Evolutionary conservation across 495 filamentous ascomycete genomes (phyloP), one percentile per base, ranked within the genome.

Genomic region (Aspergillus conjunctus): DNA sequence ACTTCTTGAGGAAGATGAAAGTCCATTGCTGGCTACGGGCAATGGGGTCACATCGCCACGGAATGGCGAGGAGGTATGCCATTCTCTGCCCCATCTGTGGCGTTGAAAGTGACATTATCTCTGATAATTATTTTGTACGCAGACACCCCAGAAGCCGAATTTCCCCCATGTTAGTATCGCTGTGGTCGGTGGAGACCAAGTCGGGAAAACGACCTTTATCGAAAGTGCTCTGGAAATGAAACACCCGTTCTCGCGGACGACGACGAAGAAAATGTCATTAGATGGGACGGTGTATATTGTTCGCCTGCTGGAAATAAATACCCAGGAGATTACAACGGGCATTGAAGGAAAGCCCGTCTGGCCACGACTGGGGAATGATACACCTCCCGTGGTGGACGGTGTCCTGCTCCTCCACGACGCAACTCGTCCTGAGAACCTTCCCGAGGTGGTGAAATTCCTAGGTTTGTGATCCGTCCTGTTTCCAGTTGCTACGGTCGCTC

Each of bases 141-240:
- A 77, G 73, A 67, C 66, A 54, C 22, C 65, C 12, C 52, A 56
- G 58, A 73, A 68, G 39, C 54, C 66, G 52, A 68, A 63, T 50
- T 61, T 74, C 44, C 75, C 77, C 21, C 69, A 88, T 68, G 85
- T 96, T 68, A 93, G 91, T 67, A 90, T 98, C 69, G 91, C 87
- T 33, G 86, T 98, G 22, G 84, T 97, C 66, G 94, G 94, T 54
- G 83, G 85, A 64, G 79, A 84, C 64, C 86, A 87, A 51, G 90
- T 91, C 34, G 93, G 93, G 64, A 97, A 98, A 77, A 91, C 91
- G 51, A 89, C 90, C 21, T 96, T 98, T 65, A 89, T 97, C 60
- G 88, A 90, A 67, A 85, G 83, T 55, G 90, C 91, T 11, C 76
- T 94, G 65, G 88, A 91, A 43, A 78, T 93, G 61, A 85, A 84